Conservation (phyloP, 768 basidiomycete genomes). For the Rubroboletus satanas region DNA sequence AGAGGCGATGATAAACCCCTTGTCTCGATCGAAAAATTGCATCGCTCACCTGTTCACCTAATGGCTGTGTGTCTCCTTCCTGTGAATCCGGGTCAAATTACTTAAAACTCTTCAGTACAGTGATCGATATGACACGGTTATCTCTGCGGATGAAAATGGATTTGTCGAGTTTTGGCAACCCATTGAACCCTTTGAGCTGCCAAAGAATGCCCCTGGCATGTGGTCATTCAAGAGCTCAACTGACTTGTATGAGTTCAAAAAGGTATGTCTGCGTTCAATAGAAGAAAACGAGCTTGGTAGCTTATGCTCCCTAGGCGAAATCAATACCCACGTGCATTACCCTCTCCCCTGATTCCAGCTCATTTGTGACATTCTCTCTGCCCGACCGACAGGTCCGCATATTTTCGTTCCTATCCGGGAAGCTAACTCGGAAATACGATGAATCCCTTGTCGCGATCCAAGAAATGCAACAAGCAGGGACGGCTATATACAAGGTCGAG, state of each 20-base stretch:
- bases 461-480: conserved; percentile 99
- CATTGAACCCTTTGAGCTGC: conserved; percentile 79
- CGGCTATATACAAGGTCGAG: conserved; percentile 85
- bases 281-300: not conserved
- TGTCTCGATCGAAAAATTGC: conserved; percentile 71
- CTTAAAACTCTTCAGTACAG: conserved; percentile 61
- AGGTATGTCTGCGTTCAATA: conserved; percentile 45
- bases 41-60: conserved; percentile 85
- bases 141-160: conserved; percentile 92
- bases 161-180: conserved; percentile 98
- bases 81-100: not conserved
- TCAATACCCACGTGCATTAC: conserved; percentile 89
- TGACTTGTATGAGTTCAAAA: conserved; percentile 97
- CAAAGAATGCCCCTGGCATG: conserved; percentile 69
- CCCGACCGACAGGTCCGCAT: conserved; percentile 93
- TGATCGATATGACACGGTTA: conserved; percentile 82
- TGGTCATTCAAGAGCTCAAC: conserved; percentile 93
- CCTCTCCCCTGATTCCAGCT: conserved; percentile 82
- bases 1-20: conserved; percentile 80
- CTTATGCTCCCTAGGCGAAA: conserved; percentile 58
- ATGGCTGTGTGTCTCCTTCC: conserved; percentile 63
- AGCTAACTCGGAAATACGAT: conserved; percentile 89
- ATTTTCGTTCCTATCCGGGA: conserved; percentile 88
- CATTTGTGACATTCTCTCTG: conserved; percentile 90
- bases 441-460: conserved; percentile 90